Evolutionary conservation across 371 early-diverging fungal genomes (phyloP).

Genomic region (Syncephalastrum racemosum): DNA sequence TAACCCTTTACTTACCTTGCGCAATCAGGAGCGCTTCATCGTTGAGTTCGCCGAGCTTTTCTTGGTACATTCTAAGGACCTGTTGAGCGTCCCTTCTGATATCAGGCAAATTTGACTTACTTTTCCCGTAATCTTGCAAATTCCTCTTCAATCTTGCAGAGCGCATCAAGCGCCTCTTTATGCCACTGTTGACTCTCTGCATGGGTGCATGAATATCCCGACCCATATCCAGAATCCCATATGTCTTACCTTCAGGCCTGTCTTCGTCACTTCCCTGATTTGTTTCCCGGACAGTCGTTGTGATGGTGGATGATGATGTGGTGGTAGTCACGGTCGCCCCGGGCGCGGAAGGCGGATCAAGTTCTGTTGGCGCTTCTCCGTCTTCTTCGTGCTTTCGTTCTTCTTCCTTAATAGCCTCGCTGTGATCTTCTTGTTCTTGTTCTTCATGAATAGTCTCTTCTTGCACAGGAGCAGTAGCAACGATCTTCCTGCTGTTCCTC

Average conservation of each 20-base stretch:
- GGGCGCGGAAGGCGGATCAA: neutral
- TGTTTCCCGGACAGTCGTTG: no score
- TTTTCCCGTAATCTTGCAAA: constrained; percentile 52
- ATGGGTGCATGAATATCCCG: no score
- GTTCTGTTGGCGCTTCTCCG: neutral
- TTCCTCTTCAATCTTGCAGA: constrained; percentile 50
- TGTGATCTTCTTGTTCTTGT: constrained; percentile 1
- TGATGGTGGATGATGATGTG: no score
- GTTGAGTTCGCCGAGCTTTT: constrained; percentile 57
- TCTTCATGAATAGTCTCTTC: no score
- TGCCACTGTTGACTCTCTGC: constrained; percentile 26
- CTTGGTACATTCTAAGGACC: constrained; percentile 56
- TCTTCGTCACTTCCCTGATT: no score
- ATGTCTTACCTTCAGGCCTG: no score
- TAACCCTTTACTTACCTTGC: constrained; percentile 32
- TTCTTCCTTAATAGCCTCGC: neutral
- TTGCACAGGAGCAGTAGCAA: no score
- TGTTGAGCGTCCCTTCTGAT: neutral
- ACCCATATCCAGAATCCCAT: no score
- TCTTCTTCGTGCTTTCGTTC: neutral
- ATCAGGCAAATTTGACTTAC: constrained; percentile 25
- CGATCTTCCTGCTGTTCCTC: constrained; percentile 7
- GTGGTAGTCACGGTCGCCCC: no score
- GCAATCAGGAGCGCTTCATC: constrained; percentile 61
- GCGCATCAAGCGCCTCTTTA: constrained; percentile 46